A percentile compares a stretch with the other conserved stretches of the same genome.
phyloP scores from a whole-genome alignment of 2,329 filamentous ascomycete genomes.

The Fusarium proliferatum region DNA sequence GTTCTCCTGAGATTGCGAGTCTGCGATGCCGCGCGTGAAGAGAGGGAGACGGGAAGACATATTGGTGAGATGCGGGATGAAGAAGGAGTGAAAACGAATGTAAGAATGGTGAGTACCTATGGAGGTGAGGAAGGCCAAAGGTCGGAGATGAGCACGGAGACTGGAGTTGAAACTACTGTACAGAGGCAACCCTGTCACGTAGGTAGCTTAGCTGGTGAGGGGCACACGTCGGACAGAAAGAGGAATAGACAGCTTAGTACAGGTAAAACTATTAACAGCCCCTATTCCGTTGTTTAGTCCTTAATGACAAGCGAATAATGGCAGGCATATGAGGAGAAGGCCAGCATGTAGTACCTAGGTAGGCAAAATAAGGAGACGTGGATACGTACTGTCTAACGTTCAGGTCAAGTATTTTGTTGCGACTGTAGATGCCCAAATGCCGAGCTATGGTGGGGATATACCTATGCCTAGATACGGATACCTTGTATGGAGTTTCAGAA shows the following conservation, averaged over 20 bases:
- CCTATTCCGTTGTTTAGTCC: slow-evolving; percentile 3
- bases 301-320: background rate
- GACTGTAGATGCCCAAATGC: background rate
- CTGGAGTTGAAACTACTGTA: slow-evolving; percentile 19
- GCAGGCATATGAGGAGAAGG: background rate
- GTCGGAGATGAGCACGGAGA: slow-evolving; percentile 28
- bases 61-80: slow-evolving; percentile 25
- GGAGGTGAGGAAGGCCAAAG: slow-evolving; percentile 4
- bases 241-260: slow-evolving; percentile 31
- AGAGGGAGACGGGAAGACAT: slow-evolving; percentile 69
- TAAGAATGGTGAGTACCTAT: slow-evolving; percentile 11
- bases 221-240: slow-evolving; percentile 42
- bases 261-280: slow-evolving; percentile 7
- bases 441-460: slow-evolving; percentile 17
- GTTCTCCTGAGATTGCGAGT: slow-evolving; percentile 68
- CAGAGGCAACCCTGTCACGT: slow-evolving; percentile 22
- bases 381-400: slow-evolving; percentile 1
- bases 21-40: slow-evolving; percentile 72
- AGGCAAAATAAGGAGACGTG: background rate
- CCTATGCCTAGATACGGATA: background rate
- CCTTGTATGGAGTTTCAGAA: background rate
- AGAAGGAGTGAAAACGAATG: slow-evolving; percentile 20
- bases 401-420: background rate
- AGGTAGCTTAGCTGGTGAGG: slow-evolving; percentile 30
- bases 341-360: background rate